Evolutionary conservation across 2,329 filamentous ascomycete species (phyloP).

Genomic region (Fusarium guadeloupense): DNA sequence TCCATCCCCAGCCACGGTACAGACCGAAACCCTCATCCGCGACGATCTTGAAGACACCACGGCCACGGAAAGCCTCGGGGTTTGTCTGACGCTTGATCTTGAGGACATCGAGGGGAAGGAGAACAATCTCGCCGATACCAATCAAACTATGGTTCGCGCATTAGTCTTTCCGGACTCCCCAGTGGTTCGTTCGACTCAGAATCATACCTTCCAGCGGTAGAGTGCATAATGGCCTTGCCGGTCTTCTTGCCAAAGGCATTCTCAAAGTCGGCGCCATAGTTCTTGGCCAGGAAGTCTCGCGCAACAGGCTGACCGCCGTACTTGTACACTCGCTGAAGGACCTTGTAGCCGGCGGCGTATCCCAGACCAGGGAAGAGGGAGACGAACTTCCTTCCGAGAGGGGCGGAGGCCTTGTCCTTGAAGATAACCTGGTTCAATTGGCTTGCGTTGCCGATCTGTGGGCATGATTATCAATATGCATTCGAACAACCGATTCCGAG

Average conservation of each 20-base stretch:
- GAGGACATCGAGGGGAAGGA: slow-evolving; percentile 93
- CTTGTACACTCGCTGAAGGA: slow-evolving; percentile 97
- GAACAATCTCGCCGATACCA: slow-evolving; percentile 95
- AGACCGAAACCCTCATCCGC: slow-evolving; percentile 93
- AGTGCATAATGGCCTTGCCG: slow-evolving; percentile 98
- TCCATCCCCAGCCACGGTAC: slow-evolving; percentile 98
- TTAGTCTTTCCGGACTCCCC: slow-evolving; percentile 21
- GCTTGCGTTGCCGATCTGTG: slow-evolving; percentile 50
- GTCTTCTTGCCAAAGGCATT: slow-evolving; percentile 93
- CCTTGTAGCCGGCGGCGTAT: slow-evolving; percentile 97
- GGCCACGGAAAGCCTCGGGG: slow-evolving; percentile 95
- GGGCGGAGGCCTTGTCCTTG: slow-evolving; percentile 81
- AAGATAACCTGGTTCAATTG: slow-evolving; percentile 93
- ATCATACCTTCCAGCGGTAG: slow-evolving; percentile 84
- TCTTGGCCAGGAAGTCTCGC: slow-evolving; percentile 82
- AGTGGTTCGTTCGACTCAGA: background rate
- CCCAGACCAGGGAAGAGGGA: slow-evolving; percentile 96
- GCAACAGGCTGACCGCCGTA: slow-evolving; percentile 97
- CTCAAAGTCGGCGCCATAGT: slow-evolving; percentile 88
- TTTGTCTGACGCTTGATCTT: slow-evolving; percentile 99
- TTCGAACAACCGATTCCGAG: slow-evolving; percentile 10
- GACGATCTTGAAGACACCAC: slow-evolving; percentile 89
- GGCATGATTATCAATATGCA: slow-evolving; percentile 24
- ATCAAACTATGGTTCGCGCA: slow-evolving; percentile 72
- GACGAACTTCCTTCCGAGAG: slow-evolving; percentile 81